Conservation (phyloP, 1,284 basidiomycete genomes). For the Sanghuangporus sanghuang region DNA sequence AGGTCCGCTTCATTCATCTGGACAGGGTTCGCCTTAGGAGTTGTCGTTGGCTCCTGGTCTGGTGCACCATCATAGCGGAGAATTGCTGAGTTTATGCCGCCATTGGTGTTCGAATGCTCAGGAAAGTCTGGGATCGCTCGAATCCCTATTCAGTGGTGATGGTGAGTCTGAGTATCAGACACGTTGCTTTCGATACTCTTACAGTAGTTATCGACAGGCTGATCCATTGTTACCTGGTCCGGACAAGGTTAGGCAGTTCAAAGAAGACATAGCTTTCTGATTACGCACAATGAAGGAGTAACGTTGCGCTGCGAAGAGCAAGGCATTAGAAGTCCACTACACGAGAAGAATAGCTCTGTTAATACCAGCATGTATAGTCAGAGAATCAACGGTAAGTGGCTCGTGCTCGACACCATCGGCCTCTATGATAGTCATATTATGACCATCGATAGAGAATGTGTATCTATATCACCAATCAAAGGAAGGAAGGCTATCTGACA, state of each 20-base stretch:
- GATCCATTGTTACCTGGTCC: conserved; percentile 26
- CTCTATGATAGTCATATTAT: conserved; percentile 32
- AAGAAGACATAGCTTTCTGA: not conserved
- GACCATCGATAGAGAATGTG: conserved; percentile 20
- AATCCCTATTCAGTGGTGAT: conserved; percentile 25
- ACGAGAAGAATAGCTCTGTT: not conserved
- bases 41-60: conserved; percentile 27
- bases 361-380: conserved; percentile 24
- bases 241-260: too few relatives aligned
- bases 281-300: conserved; percentile 32
- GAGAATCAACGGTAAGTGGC: conserved; percentile 28
- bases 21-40: conserved; percentile 16
- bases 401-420: conserved; percentile 33
- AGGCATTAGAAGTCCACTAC: not conserved
- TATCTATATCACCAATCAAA: not conserved
- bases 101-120: conserved; percentile 19
- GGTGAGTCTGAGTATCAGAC: not conserved
- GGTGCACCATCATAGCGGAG: conserved; percentile 33
- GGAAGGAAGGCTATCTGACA: conserved; percentile 31
- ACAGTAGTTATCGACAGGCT: conserved; percentile 27
- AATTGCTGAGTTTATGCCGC: conserved; percentile 27
- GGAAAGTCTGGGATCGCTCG: conserved; percentile 24
- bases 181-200: conserved; percentile 17
- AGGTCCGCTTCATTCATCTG: conserved; percentile 28
- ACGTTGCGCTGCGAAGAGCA: conserved; percentile 26